Base-by-base conservation (phyloP, 495 filamentous ascomycete species). In the Hypoxylon trugodes region DNA sequence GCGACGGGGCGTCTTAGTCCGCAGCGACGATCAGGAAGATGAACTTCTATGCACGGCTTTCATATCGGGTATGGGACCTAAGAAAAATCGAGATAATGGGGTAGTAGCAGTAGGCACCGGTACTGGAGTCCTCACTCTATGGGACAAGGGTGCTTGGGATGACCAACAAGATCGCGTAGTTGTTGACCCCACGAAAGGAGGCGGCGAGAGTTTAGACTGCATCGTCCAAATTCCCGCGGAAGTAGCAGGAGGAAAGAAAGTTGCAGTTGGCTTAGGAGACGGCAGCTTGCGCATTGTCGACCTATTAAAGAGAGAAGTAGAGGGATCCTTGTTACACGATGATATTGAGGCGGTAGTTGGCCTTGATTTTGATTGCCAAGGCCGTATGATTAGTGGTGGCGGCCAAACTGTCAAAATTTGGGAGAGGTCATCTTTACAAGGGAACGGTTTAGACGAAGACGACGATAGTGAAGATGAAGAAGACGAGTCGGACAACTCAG, bases 71-170 rank as follows among this genome's bases (percentile, higher is more conserved):
- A 75, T 86, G 62, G 79, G 82, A 1, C 75, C 80, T 9, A 83
- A 79, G 69, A 77, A 85, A 2, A 83, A 85, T 32, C 79, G 84
- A 15, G 86, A 88, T 49, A 86, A 87, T 19, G 90, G 89, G 2
- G 91, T 96, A 66, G 79, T 96, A 1, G 74, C 93, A 1, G 87
- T 96, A 1, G 95, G 95, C 25, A 90, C 88, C 10, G 86, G 87
- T 8, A 85, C 82, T 6, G 95, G 95, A 12, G 84, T 96, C 4
- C 66, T 97, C 60, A 96, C 93, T 7, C 79, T 97, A 1, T 98
- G 95, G 95, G 93, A 98, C 68, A 89, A 86, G 63, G 95, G 93
- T 1, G 83, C 87, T 1, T 98, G 95, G 93, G 93, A 96, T 66
- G 93, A 96, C 74, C 92, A 96, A 72, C 90, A 95, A 61, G 92